Conservation (phyloP, 768 basidiomycete species). For the Agaricus blazei region DNA sequence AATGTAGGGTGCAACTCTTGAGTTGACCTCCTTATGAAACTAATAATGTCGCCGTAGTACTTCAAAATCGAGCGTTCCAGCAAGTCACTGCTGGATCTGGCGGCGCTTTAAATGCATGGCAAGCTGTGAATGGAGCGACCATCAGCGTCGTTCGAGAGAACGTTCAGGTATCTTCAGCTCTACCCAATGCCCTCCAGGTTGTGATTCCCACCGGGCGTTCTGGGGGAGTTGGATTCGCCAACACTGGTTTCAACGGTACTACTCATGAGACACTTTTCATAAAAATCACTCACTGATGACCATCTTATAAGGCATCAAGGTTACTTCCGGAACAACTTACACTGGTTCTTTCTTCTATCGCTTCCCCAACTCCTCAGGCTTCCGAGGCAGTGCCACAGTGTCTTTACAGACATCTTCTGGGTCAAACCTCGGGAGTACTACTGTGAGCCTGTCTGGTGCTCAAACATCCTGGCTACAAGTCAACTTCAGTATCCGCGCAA, state of each 20-base stretch:
- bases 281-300: background rate
- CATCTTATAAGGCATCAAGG: conserved; percentile 43
- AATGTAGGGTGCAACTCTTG: conserved; percentile 32
- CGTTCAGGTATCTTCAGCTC: conserved; percentile 45
- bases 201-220: conserved; percentile 33
- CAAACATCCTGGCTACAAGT: conserved; percentile 49
- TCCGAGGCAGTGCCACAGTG: conserved; percentile 35
- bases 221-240: conserved; percentile 48
- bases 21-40: background rate
- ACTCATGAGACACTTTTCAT: background rate
- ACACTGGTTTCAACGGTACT: conserved; percentile 53
- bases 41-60: conserved; percentile 29
- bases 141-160: conserved; percentile 48
- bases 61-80: conserved; percentile 69
- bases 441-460: conserved; percentile 32
- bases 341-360: conserved; percentile 57
- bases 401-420: conserved; percentile 43
- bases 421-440: conserved; percentile 34
- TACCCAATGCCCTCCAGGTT: conserved; percentile 59
- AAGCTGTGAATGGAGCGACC: conserved; percentile 37
- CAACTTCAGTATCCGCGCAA: conserved; percentile 35
- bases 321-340: conserved; percentile 47
- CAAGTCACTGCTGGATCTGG: conserved; percentile 50
- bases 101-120: conserved; percentile 49
- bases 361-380: conserved; percentile 41